Conservation (phyloP, 768 basidiomycete species). For the Kockovaella imperatae region DNA sequence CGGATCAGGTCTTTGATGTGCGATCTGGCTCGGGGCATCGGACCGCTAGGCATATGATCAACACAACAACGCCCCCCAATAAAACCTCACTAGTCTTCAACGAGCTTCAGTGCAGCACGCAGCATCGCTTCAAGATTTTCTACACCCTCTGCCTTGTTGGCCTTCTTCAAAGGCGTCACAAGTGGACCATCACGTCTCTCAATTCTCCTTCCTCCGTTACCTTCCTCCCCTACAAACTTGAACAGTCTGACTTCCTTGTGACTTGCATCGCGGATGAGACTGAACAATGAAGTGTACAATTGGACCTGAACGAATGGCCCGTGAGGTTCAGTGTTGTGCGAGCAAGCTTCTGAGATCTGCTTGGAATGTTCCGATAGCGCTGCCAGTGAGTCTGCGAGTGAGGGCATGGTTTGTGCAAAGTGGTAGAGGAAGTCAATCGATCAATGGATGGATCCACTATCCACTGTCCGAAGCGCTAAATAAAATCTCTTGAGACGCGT, state of each 20-base stretch:
- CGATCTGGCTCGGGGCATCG: slow-evolving; percentile 42
- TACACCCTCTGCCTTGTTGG: slow-evolving; percentile 3
- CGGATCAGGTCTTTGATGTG: slow-evolving; percentile 34
- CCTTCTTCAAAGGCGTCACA: slow-evolving; percentile 32
- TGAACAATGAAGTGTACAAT: slow-evolving; percentile 18
- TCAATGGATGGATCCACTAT: no score
- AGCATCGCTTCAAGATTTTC: slow-evolving; percentile 33
- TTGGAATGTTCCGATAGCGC: slow-evolving; percentile 16
- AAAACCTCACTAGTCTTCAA: slow-evolving; percentile 41
- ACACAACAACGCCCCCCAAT: neutral
- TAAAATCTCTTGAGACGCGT: no score
- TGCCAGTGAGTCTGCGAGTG: slow-evolving; percentile 23
- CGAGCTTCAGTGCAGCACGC: slow-evolving; percentile 33
- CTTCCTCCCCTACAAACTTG: slow-evolving; percentile 37
- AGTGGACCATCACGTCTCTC: slow-evolving; percentile 38
- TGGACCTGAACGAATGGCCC: slow-evolving; percentile 30
- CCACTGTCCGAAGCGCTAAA: no score
- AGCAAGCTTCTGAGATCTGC: slow-evolving; percentile 20
- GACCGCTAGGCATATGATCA: slow-evolving; percentile 21
- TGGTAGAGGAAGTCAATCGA: no score
- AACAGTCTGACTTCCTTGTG: slow-evolving; percentile 35
- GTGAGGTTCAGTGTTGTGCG: slow-evolving; percentile 16
- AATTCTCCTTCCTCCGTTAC: slow-evolving; percentile 25
- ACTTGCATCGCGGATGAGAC: slow-evolving; percentile 38
- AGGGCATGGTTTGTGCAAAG: slow-evolving; percentile 31